These are phyloP conservation scores for Phytopythium helicoides DNA, from an alignment of 352 stramenopile genomes.

Conservation along the genomic window DNA sequence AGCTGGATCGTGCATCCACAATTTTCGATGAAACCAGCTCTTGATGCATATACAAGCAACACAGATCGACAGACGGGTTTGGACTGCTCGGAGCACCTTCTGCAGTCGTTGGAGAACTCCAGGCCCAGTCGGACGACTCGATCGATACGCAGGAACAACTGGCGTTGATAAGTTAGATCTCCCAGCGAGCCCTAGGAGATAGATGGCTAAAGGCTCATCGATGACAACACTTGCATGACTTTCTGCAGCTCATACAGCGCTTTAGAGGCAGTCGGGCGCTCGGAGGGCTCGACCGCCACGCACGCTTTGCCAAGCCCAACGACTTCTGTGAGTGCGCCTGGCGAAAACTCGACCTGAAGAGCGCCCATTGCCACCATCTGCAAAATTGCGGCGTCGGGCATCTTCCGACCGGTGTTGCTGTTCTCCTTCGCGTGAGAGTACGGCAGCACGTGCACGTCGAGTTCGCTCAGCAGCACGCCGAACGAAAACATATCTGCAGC, in stretches of 20 bases:
- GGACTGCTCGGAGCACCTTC: no score
- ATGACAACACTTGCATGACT: constrained; percentile 14
- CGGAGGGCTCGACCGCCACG: constrained; percentile 19
- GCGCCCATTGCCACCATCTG: constrained; percentile 33
- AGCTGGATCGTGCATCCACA: no score
- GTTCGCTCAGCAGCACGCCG: constrained; percentile 25
- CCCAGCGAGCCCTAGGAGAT: no score
- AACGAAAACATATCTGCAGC: constrained; percentile 26
- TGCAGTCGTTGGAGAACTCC: no score
- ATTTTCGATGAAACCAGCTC: no score
- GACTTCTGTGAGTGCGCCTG: constrained; percentile 10
- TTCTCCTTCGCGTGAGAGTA: constrained; percentile 22
- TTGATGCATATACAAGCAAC: no score
- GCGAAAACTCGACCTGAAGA: constrained; percentile 30
- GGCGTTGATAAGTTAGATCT: no score
- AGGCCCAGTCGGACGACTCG: no score
- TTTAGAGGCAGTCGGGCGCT: constrained; percentile 28
- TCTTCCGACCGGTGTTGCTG: constrained; percentile 11
- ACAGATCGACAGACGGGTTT: no score
- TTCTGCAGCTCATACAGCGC: constrained; percentile 20
- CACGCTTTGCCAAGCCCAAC: constrained; percentile 22
- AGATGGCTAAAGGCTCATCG: not conserved
- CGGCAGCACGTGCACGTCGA: constrained; percentile 24
- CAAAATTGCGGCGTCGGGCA: constrained; percentile 16
- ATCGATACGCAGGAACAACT: no score